Evolutionary conservation across 2,329 filamentous ascomycete genomes (phyloP).

Genomic region (Periconia macrospinosa): DNA sequence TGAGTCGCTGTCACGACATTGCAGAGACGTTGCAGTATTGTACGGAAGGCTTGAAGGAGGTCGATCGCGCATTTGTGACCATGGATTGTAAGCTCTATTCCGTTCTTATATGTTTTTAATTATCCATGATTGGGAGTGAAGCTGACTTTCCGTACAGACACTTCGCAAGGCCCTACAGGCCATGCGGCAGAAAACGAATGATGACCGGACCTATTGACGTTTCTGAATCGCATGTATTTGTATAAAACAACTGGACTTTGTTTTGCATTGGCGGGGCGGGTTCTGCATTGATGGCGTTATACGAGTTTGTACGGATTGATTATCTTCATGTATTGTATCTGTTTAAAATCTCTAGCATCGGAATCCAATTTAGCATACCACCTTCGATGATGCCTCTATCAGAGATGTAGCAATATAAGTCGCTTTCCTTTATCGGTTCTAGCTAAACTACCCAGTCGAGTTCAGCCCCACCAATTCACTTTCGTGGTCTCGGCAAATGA

Average conservation of each 20-base stretch:
- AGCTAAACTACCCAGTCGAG: background rate
- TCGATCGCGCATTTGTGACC: constrained; percentile 56
- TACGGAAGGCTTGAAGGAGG: constrained; percentile 56
- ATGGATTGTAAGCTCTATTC: constrained; percentile 49
- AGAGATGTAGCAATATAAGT: no score
- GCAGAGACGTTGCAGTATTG: constrained; percentile 67
- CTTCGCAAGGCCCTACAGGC: constrained; percentile 44
- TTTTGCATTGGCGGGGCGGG: background rate
- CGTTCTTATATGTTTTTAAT: background rate
- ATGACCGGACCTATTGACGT: background rate
- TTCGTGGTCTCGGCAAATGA: constrained; percentile 23
- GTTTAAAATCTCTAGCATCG: no score
- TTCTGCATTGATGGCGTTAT: background rate
- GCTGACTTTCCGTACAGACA: constrained; percentile 22
- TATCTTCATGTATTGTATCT: background rate
- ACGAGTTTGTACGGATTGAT: background rate
- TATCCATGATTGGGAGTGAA: no score
- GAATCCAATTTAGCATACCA: no score
- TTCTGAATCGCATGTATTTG: background rate
- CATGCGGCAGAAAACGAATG: constrained; percentile 37
- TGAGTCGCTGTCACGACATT: constrained; percentile 60
- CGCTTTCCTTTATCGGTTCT: background rate
- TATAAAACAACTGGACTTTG: background rate
- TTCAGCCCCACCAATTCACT: background rate
- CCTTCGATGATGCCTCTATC: no score